These are phyloP conservation scores for Ogataea degrootiae DNA, from an alignment of 805 yeast genomes.

Conservation along the genomic window DNA sequence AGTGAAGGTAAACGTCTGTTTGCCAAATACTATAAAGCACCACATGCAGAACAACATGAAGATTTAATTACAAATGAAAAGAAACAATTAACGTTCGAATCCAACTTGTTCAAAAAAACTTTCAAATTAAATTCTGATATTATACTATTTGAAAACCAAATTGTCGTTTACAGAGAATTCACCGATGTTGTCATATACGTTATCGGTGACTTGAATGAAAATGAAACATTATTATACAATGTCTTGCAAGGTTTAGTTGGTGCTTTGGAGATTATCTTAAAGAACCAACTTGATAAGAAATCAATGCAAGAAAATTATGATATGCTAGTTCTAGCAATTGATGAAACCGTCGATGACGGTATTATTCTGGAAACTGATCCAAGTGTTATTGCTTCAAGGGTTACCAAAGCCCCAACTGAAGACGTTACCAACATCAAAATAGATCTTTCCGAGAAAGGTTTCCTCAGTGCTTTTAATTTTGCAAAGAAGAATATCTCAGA, in stretches of 20 bases:
- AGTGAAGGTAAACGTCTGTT: slow-evolving; percentile 73
- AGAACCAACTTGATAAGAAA: slow-evolving; percentile 68
- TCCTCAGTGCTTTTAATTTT: slow-evolving; percentile 81
- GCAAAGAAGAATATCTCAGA: slow-evolving; percentile 65
- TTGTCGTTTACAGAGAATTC: slow-evolving; percentile 82
- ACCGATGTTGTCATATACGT: slow-evolving; percentile 71
- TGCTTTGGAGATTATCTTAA: slow-evolving; percentile 72
- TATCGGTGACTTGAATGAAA: slow-evolving; percentile 75
- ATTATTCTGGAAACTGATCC: slow-evolving; percentile 88
- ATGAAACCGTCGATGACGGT: slow-evolving; percentile 93
- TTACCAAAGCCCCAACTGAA: slow-evolving; percentile 76
- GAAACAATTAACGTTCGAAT: slow-evolving; percentile 76
- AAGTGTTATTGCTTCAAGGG: slow-evolving; percentile 80
- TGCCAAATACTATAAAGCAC: slow-evolving; percentile 78
- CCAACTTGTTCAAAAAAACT: slow-evolving; percentile 66
- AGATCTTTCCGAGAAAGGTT: slow-evolving; percentile 68
- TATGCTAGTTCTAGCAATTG: slow-evolving; percentile 78
- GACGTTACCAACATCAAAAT: slow-evolving; percentile 57
- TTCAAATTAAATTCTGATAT: slow-evolving; percentile 77
- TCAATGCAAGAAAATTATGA: slow-evolving; percentile 81
- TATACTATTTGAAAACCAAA: slow-evolving; percentile 68
- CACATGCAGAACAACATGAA: slow-evolving; percentile 40
- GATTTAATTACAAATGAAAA: slow-evolving; percentile 32
- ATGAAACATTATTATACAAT: slow-evolving; percentile 74
- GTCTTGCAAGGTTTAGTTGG: slow-evolving; percentile 75